phyloP scores from a whole-genome alignment of 2,329 filamentous ascomycete species.

The Claviceps lovelessii region DNA sequence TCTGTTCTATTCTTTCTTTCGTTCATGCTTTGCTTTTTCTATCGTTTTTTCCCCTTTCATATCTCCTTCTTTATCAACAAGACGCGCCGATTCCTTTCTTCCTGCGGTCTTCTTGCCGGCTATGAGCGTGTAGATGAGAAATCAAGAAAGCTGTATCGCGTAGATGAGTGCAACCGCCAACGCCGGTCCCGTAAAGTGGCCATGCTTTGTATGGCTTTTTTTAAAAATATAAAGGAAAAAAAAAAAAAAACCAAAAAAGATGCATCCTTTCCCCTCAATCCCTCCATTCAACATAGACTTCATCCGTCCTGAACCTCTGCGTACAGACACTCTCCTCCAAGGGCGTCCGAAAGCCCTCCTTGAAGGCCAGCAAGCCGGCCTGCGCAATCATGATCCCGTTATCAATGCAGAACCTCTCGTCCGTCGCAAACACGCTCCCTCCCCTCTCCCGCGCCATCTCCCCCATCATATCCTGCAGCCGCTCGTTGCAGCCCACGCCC shows the following conservation, averaged over 20 bases:
- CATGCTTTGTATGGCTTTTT: too few species aligned
- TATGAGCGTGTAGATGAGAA: too few species aligned
- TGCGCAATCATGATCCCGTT: constrained; percentile 99
- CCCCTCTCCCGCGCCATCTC: constrained; percentile 80
- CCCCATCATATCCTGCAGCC: constrained; percentile 97
- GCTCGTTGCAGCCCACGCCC: constrained; percentile 87
- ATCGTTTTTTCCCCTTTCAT: too few species aligned
- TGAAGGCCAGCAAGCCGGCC: constrained; percentile 73
- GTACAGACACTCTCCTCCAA: constrained; percentile 75
- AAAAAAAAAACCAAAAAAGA: background rate
- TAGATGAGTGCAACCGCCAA: background rate
- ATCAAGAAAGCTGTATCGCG: too few species aligned
- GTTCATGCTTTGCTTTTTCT: too few species aligned
- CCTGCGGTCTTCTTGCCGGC: too few species aligned
- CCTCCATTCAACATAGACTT: constrained; percentile 68
- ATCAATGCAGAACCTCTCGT: constrained; percentile 96
- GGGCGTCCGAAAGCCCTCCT: constrained; percentile 62
- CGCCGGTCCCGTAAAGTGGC: background rate
- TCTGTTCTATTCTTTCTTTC: too few species aligned
- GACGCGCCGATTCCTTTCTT: too few species aligned
- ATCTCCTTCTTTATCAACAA: too few species aligned
- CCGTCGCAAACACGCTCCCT: constrained; percentile 84
- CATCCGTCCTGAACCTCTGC: constrained; percentile 69
- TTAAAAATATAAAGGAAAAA: background rate
- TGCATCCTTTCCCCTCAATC: constrained; percentile 26